Base-by-base conservation (phyloP, 495 filamentous ascomycete genomes). In the Lophiostoma macrostomum region DNA sequence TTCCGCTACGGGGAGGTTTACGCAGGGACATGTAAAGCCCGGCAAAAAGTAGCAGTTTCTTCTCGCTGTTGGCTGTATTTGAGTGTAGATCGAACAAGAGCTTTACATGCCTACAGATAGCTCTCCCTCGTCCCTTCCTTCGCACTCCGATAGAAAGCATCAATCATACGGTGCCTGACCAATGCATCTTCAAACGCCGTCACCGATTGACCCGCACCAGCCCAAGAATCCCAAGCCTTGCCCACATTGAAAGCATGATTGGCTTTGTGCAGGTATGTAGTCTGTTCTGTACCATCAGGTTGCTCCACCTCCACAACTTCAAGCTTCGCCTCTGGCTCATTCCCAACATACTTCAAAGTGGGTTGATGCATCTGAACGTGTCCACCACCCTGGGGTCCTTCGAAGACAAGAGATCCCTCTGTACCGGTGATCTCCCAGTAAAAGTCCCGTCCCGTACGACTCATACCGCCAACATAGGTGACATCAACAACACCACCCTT, bases 201-300 rank as follows among this genome's bases (percentile, higher is more conserved):
- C 56, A 62, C 53, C 58, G 53, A 5, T 61, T 50, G 36, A 7
- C 61, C 68, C 2, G 57, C 28, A 1, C 48, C 63, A 4, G 72
- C 73, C 55, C 73, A 76, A 2, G 63, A 69, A 64, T 79, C 77
- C 53, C 81, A 82, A 6, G 80, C 42, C 12, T 68, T 63, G 0
- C 65, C 78, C 20, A 81, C 69, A 56, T 71, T 70, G 45, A 71
- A 69, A 4, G 70, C 69, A 4, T 64, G 52, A 23, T 51, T 39
- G 1, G 39, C 41, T 36, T 50, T 35, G n/a, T 38, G 40, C 23
- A 7, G 23, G 4, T 32, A n/a, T n/a, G n/a, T n/a, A n/a, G n/a
- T n/a, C n/a, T n/a, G n/a, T n/a, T n/a, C n/a, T n/a, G n/a, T n/a
- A n/a, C n/a, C 31, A 2, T 25, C 48, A 11, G 41, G 35, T 59